Evolutionary conservation across 2,329 filamentous ascomycete genomes (phyloP), one percentile per base, ranked within the genome.

Genomic region (Aspergillus sp.): DNA sequence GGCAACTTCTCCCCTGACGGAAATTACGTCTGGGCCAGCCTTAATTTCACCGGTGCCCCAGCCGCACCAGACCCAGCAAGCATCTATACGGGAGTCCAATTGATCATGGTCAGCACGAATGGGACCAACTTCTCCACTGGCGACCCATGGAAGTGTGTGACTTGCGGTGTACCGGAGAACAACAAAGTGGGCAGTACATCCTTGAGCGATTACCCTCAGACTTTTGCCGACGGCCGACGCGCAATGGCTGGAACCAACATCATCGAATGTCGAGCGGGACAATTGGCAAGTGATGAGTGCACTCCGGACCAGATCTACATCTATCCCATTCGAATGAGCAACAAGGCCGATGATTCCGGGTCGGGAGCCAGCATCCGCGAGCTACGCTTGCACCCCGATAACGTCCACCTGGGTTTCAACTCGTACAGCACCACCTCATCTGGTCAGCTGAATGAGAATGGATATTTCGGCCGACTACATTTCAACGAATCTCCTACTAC

Each of bases 71-170:
- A 80, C 59, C 68, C 76, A 0, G 72, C 71, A 5, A 80, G 77
- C 61, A 77, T 81, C 49, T 82, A 78, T 62, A 64, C 56, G 1
- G 80, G 79, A 2, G 60, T 66, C 8, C 79, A 82, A 48, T 52
- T 82, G 3, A 73, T 83, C 38, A 60, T 82, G 5, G 69, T 82
- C 63, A 81, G 80, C 62, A 62, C 75, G 0, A 77, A 82, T 57
- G 74, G 73, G 1, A 75, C 68, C 2, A 71, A 59, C 0, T 83
- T 82, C 47, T 50, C 70, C 1, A 81, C 79, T 54, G 80, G 81
- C 0, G 78, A 81, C 60, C 52, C 75, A 0, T 83, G 80, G 79
- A 82, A 80, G 62, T 82, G 81, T 56, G 56, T 83, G 4, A 82
- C 73, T 30, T 83, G 81, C 57, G 80, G 75, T 2, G 71, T 82